These are phyloP conservation scores for Ajuga chamaepitys DNA, from an alignment of 257 asterid species.

Conservation along the genomic window DNA sequence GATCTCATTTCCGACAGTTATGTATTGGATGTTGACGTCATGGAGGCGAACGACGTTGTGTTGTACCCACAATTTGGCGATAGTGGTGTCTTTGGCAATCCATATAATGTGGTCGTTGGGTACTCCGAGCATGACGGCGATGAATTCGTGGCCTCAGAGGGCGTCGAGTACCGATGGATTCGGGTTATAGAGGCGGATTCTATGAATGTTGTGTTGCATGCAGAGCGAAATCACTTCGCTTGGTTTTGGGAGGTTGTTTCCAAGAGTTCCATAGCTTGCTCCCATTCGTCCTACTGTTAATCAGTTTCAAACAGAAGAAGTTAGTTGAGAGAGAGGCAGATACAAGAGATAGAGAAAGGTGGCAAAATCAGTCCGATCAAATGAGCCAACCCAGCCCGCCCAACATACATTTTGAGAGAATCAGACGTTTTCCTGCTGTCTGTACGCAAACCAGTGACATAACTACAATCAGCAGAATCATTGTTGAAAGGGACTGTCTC, in stretches of 20 bases:
- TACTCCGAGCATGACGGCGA: conserved; percentile 26
- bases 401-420: too few species aligned
- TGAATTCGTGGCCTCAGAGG: conserved; percentile 6
- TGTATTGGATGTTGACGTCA: conserved; percentile 14
- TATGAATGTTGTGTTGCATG: conserved; percentile 16
- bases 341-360: too few species aligned
- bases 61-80: conserved; percentile 30
- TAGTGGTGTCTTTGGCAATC: conserved; percentile 1
- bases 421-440: too few species aligned
- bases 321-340: not conserved
- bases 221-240: conserved; percentile 24
- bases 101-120: conserved; percentile 18
- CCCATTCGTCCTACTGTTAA: conserved; percentile 25
- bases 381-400: too few species aligned
- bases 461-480: too few species aligned
- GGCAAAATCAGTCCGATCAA: too few species aligned
- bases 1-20: conserved; percentile 37
- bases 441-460: too few species aligned
- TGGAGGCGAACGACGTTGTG: conserved; percentile 9
- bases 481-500: too few species aligned
- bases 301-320: not conserved
- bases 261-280: conserved; percentile 37
- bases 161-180: conserved; percentile 27
- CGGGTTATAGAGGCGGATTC: conserved; percentile 28
- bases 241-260: conserved; percentile 16